These are phyloP conservation scores for Daldinia concentrica DNA, from an alignment of 495 filamentous ascomycete species.

Conservation along the genomic window DNA sequence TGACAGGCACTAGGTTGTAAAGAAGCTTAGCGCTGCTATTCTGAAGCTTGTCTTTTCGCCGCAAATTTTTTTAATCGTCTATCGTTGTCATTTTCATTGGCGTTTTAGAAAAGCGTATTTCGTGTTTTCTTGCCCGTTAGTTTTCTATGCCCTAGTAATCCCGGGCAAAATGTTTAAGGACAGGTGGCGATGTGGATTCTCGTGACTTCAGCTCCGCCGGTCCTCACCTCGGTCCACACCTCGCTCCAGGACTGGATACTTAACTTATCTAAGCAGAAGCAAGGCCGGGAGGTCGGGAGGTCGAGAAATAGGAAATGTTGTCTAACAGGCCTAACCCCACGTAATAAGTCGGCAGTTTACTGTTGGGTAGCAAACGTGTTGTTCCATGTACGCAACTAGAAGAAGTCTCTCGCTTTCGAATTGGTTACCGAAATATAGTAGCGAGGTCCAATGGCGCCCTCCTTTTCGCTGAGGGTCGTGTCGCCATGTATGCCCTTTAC, in stretches of 20 bases:
- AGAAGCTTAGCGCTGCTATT: slow-evolving; percentile 30
- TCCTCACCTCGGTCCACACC: slow-evolving; percentile 22
- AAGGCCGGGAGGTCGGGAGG: slow-evolving; percentile 11
- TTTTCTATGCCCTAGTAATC: background rate
- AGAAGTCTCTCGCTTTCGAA: slow-evolving; percentile 31
- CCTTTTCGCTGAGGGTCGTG: slow-evolving; percentile 8
- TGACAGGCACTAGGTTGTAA: slow-evolving; percentile 28
- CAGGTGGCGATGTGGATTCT: background rate
- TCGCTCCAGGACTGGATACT: background rate
- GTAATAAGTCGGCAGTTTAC: slow-evolving; percentile 38
- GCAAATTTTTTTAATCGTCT: slow-evolving; percentile 24
- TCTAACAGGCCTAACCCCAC: slow-evolving; percentile 30
- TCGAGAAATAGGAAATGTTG: slow-evolving; percentile 1
- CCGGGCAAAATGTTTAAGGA: background rate
- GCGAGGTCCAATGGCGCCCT: slow-evolving; percentile 31
- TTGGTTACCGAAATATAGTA: slow-evolving; percentile 42
- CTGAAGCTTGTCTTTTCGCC: slow-evolving; percentile 30
- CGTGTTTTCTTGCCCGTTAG: background rate
- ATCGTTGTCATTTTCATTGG: background rate
- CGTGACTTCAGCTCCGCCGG: slow-evolving; percentile 2
- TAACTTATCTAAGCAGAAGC: slow-evolving; percentile 21
- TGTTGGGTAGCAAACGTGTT: slow-evolving; percentile 41
- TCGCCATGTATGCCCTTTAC: slow-evolving; percentile 2
- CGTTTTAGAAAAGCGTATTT: background rate
- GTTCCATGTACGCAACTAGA: slow-evolving; percentile 24